phyloP scores from a whole-genome alignment of 2,329 filamentous ascomycete genomes.

The Pseudohalonectria lignicola region DNA sequence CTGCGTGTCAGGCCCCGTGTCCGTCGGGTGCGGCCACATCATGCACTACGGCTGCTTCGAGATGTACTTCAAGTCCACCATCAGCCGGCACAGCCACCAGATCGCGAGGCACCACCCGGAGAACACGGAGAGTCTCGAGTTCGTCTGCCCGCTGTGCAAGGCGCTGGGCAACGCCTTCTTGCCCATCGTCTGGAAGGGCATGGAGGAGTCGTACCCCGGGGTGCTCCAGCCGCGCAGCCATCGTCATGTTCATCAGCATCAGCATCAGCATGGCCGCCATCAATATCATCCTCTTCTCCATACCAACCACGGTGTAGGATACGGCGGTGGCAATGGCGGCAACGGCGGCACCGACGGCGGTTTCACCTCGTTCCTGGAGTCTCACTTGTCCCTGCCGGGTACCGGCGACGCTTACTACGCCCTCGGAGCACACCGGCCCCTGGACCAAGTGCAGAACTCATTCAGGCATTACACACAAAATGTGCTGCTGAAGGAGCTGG shows the following conservation, averaged over 20 bases:
- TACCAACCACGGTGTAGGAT: no score
- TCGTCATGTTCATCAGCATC: no score
- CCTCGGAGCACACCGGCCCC: constrained; percentile 20
- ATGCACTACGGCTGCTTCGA: constrained; percentile 98
- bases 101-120: constrained; percentile 94
- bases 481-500: constrained; percentile 26
- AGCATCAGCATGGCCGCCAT: no score
- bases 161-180: constrained; percentile 91
- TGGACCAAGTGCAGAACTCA: constrained; percentile 19
- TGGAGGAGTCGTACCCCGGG: constrained; percentile 73
- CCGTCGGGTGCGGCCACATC: constrained; percentile 89
- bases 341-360: constrained; percentile 26
- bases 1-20: constrained; percentile 64
- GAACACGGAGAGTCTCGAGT: constrained; percentile 66
- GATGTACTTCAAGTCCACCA: constrained; percentile 74
- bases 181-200: constrained; percentile 89
- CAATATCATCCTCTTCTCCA: no score
- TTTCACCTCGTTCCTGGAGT: constrained; percentile 61
- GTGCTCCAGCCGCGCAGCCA: constrained; percentile 55
- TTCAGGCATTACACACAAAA: constrained; percentile 26
- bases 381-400: no score
- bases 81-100: constrained; percentile 76
- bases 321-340: no score
- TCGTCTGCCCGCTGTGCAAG: constrained; percentile 94
- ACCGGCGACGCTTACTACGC: constrained; percentile 32